Evolutionary conservation across 2,329 filamentous ascomycete genomes (phyloP).

Genomic region (Xylariaceae sp.): DNA sequence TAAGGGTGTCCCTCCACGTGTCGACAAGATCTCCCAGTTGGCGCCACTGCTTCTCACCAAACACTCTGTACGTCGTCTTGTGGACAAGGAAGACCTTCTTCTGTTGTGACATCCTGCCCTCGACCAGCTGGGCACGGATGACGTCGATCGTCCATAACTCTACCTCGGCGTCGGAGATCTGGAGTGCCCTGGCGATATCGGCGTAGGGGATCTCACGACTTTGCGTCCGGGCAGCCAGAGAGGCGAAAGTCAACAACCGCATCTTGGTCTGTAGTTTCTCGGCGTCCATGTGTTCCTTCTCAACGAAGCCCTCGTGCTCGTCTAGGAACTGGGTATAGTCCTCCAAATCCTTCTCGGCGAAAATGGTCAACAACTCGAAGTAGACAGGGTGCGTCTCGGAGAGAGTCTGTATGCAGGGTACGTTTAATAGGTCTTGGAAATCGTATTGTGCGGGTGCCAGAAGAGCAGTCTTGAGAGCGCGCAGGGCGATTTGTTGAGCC

Average conservation of each 20-base stretch:
- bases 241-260: constrained; percentile 89
- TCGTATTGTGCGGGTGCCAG: constrained; percentile 58
- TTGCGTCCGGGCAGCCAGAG: constrained; percentile 77
- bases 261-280: constrained; percentile 87
- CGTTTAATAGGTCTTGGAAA: constrained; percentile 78
- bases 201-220: constrained; percentile 86
- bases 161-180: constrained; percentile 78
- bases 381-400: constrained; percentile 79
- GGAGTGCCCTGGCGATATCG: constrained; percentile 78
- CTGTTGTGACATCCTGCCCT: constrained; percentile 93
- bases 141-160: constrained; percentile 99
- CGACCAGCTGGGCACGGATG: constrained; percentile 90
- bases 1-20: constrained; percentile 82
- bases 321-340: constrained; percentile 95
- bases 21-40: constrained; percentile 89
- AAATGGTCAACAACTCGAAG: constrained; percentile 92
- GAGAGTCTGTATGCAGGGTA: constrained; percentile 82
- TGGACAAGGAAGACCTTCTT: constrained; percentile 93
- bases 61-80: constrained; percentile 93
- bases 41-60: constrained; percentile 96
- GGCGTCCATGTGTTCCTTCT: constrained; percentile 70
- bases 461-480: constrained; percentile 54
- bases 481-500: constrained; percentile 58
- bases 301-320: constrained; percentile 82
- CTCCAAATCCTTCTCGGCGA: constrained; percentile 89